Conservation (phyloP, 2,329 filamentous ascomycete species). For the Diaporthe longicolla region DNA sequence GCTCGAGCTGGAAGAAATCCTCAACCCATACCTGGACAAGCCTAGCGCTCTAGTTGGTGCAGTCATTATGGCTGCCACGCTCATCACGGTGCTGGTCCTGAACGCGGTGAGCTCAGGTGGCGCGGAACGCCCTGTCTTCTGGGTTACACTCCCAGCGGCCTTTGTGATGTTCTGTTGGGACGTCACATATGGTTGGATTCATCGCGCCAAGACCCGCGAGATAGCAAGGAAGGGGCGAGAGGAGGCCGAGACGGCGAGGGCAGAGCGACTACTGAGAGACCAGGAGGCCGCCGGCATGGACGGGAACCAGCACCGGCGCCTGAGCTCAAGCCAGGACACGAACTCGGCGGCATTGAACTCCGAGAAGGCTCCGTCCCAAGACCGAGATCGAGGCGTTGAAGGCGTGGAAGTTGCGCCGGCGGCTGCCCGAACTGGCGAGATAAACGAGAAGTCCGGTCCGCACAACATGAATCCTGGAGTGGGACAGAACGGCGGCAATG, state of each 20-base stretch:
- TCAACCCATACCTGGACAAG: constrained; percentile 82
- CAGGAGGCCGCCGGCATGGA: constrained; percentile 47
- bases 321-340: constrained; percentile 26
- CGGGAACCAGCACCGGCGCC: neutral
- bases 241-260: constrained; percentile 60
- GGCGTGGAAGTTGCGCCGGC: neutral
- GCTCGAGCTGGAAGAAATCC: constrained; percentile 78
- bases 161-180: constrained; percentile 80
- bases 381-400: neutral
- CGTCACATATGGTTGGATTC: constrained; percentile 72
- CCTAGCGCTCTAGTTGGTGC: constrained; percentile 75
- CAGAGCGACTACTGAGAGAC: constrained; percentile 54
- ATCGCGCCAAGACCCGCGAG: constrained; percentile 73
- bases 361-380: neutral
- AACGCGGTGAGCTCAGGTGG: constrained; percentile 71
- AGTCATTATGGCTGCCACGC: constrained; percentile 75
- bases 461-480: neutral
- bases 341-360: constrained; percentile 12
- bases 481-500: neutral
- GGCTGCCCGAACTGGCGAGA: neutral
- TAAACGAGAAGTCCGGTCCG: constrained; percentile 19
- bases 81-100: constrained; percentile 75
- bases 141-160: constrained; percentile 78
- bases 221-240: constrained; percentile 70
- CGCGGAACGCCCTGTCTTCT: constrained; percentile 73